These are phyloP conservation scores for Xylaria sp. DNA, from an alignment of 2,329 filamentous ascomycete genomes.

Conservation along the genomic window DNA sequence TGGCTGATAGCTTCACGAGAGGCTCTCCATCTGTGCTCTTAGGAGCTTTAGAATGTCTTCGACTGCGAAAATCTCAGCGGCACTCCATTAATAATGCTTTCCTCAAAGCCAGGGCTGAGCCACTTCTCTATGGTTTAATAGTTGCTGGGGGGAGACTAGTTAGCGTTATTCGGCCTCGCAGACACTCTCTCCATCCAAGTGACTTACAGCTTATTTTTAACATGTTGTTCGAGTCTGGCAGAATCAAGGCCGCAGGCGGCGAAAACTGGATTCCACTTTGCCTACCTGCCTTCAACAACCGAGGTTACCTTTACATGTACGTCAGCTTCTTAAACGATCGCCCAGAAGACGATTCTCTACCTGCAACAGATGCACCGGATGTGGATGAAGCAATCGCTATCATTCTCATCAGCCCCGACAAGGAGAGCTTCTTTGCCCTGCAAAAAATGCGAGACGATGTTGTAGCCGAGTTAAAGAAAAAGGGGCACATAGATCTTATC, in stretches of 20 bases:
- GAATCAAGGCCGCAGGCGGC: slow-evolving; percentile 87
- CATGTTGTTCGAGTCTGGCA: slow-evolving; percentile 96
- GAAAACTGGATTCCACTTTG: slow-evolving; percentile 99
- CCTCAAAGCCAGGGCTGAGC: slow-evolving; percentile 79
- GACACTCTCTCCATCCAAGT: slow-evolving; percentile 94
- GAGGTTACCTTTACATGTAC: slow-evolving; percentile 98
- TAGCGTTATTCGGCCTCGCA: slow-evolving; percentile 92
- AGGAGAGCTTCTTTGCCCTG: slow-evolving; percentile 92
- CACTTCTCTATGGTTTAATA: slow-evolving; percentile 90
- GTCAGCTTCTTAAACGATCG: slow-evolving; percentile 88
- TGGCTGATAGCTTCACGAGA: slow-evolving; percentile 93
- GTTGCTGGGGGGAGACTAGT: slow-evolving; percentile 93
- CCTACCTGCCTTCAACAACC: slow-evolving; percentile 95
- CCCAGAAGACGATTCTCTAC: slow-evolving; percentile 57
- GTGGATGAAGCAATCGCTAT: slow-evolving; percentile 86
- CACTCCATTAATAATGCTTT: slow-evolving; percentile 88
- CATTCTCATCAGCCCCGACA: slow-evolving; percentile 90
- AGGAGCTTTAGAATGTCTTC: slow-evolving; percentile 92
- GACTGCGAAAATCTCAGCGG: slow-evolving; percentile 87
- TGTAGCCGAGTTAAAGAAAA: slow-evolving; percentile 77
- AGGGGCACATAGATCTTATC: slow-evolving; percentile 80
- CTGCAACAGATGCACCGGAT: slow-evolving; percentile 65
- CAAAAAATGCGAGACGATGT: slow-evolving; percentile 76
- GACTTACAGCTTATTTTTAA: slow-evolving; percentile 98
- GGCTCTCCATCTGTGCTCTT: slow-evolving; percentile 90